These are phyloP conservation scores for Psilocybe sp. DNA, from an alignment of 768 basidiomycete species.

Conservation along the genomic window DNA sequence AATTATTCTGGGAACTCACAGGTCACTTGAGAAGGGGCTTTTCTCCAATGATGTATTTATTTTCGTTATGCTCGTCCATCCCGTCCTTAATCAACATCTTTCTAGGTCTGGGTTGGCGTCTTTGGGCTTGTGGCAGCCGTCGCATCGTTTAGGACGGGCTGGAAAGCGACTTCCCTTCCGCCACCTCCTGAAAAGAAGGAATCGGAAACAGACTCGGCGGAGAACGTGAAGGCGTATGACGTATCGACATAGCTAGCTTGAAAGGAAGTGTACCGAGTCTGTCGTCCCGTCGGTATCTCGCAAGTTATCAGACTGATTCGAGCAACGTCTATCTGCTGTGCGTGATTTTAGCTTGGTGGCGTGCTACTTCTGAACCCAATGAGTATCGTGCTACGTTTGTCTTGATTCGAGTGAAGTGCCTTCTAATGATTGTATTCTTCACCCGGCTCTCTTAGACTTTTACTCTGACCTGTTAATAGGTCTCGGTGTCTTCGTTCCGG, in stretches of 20 bases:
- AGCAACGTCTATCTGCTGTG: too few species aligned
- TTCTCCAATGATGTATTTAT: slow-evolving; percentile 61
- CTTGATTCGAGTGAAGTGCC: too few species aligned
- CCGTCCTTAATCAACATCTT: slow-evolving; percentile 2
- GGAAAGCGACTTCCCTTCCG: slow-evolving; percentile 64
- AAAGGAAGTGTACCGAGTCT: too few species aligned
- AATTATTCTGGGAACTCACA: slow-evolving; percentile 22
- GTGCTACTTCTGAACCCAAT: too few species aligned
- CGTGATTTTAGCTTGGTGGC: too few species aligned
- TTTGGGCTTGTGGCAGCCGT: slow-evolving; percentile 50
- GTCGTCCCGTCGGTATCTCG: too few species aligned
- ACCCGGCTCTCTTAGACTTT: too few species aligned
- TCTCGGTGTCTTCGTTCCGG: too few species aligned
- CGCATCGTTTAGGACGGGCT: slow-evolving; percentile 64
- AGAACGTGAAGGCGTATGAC: slow-evolving; percentile 22
- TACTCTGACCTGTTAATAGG: too few species aligned
- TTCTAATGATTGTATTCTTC: too few species aligned
- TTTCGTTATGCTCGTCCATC: background rate
- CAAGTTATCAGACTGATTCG: too few species aligned
- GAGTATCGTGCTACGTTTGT: too few species aligned
- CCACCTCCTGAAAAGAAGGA: slow-evolving; percentile 20
- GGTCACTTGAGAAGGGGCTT: slow-evolving; percentile 68
- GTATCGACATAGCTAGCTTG: slow-evolving; percentile 14
- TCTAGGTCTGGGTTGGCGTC: slow-evolving; percentile 39
- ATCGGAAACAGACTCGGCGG: slow-evolving; percentile 11